Conservation (phyloP, 306 rosid species). For the Hylodesmum podocarpum region DNA sequence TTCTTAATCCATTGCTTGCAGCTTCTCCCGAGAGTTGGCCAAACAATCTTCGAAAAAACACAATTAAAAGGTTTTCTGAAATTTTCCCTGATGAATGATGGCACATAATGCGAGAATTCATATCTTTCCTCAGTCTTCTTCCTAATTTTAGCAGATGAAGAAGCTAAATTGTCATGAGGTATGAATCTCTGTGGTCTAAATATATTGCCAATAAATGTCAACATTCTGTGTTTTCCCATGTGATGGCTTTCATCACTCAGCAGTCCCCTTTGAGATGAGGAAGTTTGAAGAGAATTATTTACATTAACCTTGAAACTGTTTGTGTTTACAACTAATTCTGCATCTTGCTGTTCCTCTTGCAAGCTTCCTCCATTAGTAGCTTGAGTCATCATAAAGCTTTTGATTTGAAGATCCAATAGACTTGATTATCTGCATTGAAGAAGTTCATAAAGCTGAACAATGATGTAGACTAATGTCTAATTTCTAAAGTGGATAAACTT, state of each 20-base stretch:
- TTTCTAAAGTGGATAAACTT: not conserved
- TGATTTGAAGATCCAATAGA: slow-evolving; percentile 13
- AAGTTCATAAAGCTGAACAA: not conserved
- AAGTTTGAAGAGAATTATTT: slow-evolving; percentile 28
- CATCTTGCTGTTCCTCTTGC: slow-evolving; percentile 19
- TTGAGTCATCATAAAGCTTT: slow-evolving; percentile 30
- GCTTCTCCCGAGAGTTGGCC: slow-evolving; percentile 27
- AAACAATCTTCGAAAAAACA: slow-evolving; percentile 36
- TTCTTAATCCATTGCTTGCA: slow-evolving; percentile 51
- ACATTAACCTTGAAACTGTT: slow-evolving; percentile 18
- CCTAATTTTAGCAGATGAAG: not conserved
- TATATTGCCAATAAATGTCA: not conserved
- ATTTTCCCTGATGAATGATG: slow-evolving; percentile 22
- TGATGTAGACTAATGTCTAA: not conserved
- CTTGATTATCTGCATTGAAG: slow-evolving; percentile 1
- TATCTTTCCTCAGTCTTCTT: slow-evolving; percentile 1
- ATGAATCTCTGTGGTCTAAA: not conserved
- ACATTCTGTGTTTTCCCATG: not conserved
- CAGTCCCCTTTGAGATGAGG: slow-evolving; percentile 36
- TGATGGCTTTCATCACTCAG: slow-evolving; percentile 25
- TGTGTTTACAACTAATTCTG: not conserved
- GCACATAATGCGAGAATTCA: slow-evolving; percentile 18
- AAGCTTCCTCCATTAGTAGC: slow-evolving; percentile 16
- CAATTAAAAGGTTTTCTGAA: slow-evolving; percentile 2
- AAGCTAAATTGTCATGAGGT: not conserved